Evolutionary conservation across 352 stramenopile genomes (phyloP), one percentile per base, ranked within the genome.

Genomic region (Phytophthora fragariae): DNA sequence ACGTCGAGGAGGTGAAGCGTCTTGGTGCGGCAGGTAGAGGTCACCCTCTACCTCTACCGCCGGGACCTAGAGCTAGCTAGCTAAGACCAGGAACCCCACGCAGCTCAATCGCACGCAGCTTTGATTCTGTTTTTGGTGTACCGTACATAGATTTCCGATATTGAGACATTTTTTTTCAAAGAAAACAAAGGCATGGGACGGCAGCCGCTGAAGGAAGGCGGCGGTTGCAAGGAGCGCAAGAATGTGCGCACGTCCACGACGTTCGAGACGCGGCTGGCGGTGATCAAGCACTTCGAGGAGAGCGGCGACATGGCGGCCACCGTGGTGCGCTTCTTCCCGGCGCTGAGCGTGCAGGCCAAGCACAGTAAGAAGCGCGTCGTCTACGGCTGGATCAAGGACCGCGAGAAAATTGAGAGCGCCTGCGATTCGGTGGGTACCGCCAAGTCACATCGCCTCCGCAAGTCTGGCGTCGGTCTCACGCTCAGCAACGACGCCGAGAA

Each of bases 321-420:
- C 9, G 75, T 82, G 21, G 75, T 80, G 5, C 41, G 56, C 8
- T 80, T 82, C 39, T 82, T 80, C 35, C 68, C 72, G 21, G n/a
- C 31, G 35, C 57, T 83, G 12, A 72, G 65, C 10, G 52, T 50
- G 27, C 41, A 80, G 37, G 69, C 62, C 29, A 79, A 80, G 41
- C 68, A 69, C 53, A 83, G 68, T 56, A 83, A 83, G 62, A 83
- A 83, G 58, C 76, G 76, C 24, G 73, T 79, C 41, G 64, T 83
- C 15, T 83, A 83, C 73, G 46, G 57, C 53, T 83, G 76, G 73
- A 44, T 81, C 21, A 79, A 79, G 29, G 65, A 68, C 47, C 65
- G 63, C 33, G 73, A 63, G 1, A 74, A 81, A 57, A 83, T 83
- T 44, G 73, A 81, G 62, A 68, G 73, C n/a, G 73, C 70, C 17